Base-by-base conservation (phyloP, 495 filamentous ascomycete species). In the Neurospora sp. region DNA sequence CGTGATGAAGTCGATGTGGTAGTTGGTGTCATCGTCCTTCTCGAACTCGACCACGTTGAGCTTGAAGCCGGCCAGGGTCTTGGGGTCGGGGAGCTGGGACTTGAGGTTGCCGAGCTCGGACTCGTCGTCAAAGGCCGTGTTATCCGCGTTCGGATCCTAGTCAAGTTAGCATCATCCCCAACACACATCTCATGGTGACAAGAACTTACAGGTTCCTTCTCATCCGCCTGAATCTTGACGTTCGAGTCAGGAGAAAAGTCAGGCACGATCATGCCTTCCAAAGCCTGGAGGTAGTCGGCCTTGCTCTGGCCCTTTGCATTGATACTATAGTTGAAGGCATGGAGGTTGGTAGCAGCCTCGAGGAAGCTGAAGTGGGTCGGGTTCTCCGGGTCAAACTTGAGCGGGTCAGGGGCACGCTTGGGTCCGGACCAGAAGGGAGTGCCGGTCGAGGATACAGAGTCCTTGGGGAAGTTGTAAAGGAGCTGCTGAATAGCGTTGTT, bases 1-100 rank as follows among this genome's bases (percentile, higher is more conserved):
- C 9, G 96, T 94, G 81, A 99, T 99, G 85, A 99, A 98, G 84
- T 98, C 96, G 81, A 99, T 99, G 84, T 99, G 96, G 80, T 94
- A 87, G 83, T 99, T 99, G 69, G 91, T 93, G 83, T 98, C 96
- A 75, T 99, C 96, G 77, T 99, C 96, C 86, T 99, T 99, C 85
- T 99, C 96, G 77, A 99, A 99, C 79, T 99, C 96, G 14, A 98
- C 96, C 1, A 94, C 92, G 53, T 88, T 88, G 61, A 99, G 85
- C 79, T 93, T 93, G 86, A 95, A 96, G 14, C 93, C 93, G 40
- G 91, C 90, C 40, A 98, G 84, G 12, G 89, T 86, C 76, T 92
- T 94, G 40, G 95, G 90, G 3, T 91, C 84, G 5, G 96, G 96
- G 27, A 99, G 85, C 68, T 84, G 83, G 40, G 83, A 74, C 10